These are phyloP conservation scores for Amphirosellinia nigrospora DNA, from an alignment of 495 filamentous ascomycete genomes.

Conservation along the genomic window DNA sequence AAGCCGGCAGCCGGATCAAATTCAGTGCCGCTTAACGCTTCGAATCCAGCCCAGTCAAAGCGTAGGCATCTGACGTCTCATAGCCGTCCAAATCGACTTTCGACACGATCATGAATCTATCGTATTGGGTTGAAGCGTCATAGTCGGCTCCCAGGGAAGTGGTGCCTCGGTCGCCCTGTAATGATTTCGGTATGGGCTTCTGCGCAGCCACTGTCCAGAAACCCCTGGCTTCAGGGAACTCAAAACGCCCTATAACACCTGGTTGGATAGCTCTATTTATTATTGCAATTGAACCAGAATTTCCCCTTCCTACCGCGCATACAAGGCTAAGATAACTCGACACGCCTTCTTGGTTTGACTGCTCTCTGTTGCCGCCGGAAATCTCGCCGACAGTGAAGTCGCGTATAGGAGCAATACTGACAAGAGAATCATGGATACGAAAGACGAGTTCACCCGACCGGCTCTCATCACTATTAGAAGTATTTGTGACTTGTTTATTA, in stretches of 20 bases:
- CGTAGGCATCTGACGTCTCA: constrained; percentile 66
- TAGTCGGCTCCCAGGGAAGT: constrained; percentile 57
- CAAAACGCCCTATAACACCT: constrained; percentile 63
- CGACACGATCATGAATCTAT: constrained; percentile 73
- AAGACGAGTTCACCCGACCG: constrained; percentile 72
- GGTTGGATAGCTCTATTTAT: constrained; percentile 79
- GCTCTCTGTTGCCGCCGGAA: constrained; percentile 43
- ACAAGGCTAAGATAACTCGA: constrained; percentile 72
- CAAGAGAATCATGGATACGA: constrained; percentile 73
- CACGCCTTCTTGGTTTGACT: constrained; percentile 49
- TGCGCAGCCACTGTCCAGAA: constrained; percentile 70
- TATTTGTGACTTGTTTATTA: constrained; percentile 23
- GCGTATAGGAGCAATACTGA: constrained; percentile 78
- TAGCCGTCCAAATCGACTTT: constrained; percentile 61
- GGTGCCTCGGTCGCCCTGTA: constrained; percentile 56
- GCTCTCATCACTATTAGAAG: constrained; percentile 33
- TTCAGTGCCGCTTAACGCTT: constrained; percentile 72
- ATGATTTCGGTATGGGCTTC: constrained; percentile 60
- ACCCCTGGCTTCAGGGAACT: constrained; percentile 64
- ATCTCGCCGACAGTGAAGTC: constrained; percentile 49
- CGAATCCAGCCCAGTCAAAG: constrained; percentile 66
- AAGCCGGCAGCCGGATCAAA: constrained; percentile 87
- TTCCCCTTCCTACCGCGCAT: constrained; percentile 70
- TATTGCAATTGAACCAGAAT: constrained; percentile 71
- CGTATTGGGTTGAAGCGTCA: constrained; percentile 61